Percentiles rank a stretch among this genome's conserved stretches.
These are phyloP conservation scores for Malus hybrid DNA, from an alignment of 331 rosid species.

Conservation along the genomic window DNA sequence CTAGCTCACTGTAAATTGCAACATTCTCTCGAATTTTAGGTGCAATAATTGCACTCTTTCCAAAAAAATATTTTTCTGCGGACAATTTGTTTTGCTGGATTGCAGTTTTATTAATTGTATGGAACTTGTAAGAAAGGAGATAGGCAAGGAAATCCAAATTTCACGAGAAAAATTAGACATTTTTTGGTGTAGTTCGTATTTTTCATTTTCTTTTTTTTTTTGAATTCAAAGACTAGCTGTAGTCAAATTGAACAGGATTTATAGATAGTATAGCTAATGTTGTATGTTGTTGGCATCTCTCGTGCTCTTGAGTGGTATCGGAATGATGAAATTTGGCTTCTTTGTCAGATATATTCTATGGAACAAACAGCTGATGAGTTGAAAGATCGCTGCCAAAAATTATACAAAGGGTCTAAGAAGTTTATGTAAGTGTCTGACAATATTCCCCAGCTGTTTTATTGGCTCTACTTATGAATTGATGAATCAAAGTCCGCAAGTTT, in stretches of 20 bases:
- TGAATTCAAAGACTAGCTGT: not conserved
- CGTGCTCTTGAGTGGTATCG: not conserved
- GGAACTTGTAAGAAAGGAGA: not conserved
- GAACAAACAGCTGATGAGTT: conserved; percentile 69
- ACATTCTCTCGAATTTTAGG: not conserved
- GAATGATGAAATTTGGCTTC: not conserved
- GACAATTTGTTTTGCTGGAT: not conserved
- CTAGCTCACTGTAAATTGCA: not conserved
- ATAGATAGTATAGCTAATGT: not conserved
- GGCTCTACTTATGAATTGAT: not conserved
- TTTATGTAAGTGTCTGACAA: conserved; percentile 59
- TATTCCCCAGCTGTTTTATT: not conserved
- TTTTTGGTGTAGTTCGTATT: not conserved
- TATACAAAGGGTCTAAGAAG: conserved; percentile 65
- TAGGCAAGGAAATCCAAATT: not conserved
- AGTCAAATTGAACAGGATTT: not conserved
- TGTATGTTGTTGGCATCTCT: not conserved
- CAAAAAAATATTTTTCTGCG: not conserved
- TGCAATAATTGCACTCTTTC: not conserved
- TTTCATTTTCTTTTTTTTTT: not conserved
- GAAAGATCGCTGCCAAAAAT: conserved; percentile 67
- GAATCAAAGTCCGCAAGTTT: not conserved
- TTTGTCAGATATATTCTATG: conserved; percentile 55
- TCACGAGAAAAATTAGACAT: not conserved
- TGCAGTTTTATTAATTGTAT: not conserved